phyloP scores from a whole-genome alignment of 257 asterid species.

The Gentiana dahurica region DNA sequence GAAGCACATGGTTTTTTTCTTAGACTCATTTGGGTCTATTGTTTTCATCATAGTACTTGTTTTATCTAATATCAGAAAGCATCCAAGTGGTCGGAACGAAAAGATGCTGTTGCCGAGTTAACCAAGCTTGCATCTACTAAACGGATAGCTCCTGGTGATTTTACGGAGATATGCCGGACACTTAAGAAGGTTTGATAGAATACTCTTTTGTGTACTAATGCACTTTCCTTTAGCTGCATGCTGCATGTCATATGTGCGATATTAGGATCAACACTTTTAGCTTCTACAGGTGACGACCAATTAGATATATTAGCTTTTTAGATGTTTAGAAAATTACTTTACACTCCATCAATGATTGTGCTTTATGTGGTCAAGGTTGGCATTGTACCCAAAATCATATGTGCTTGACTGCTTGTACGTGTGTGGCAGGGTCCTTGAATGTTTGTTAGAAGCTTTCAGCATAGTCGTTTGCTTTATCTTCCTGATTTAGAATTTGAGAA shows the following conservation, averaged over 20 bases:
- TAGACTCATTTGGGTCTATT: constrained; percentile 6
- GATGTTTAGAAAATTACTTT: too few species aligned
- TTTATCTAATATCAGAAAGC: constrained; percentile 63
- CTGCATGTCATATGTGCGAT: background rate
- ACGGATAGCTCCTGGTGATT: constrained; percentile 96
- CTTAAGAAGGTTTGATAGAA: constrained; percentile 59
- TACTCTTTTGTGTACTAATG: background rate
- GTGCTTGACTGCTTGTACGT: too few species aligned
- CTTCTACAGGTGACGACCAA: background rate
- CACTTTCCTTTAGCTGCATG: background rate
- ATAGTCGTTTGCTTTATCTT: background rate
- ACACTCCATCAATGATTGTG: too few species aligned
- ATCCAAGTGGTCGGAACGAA: constrained; percentile 95
- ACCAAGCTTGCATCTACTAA: constrained; percentile 96
- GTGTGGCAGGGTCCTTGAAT: too few species aligned
- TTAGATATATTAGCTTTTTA: background rate
- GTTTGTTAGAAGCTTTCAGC: too few species aligned
- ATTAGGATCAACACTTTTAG: too few species aligned
- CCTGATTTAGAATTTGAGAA: background rate
- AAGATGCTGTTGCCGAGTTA: constrained; percentile 92
- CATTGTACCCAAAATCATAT: too few species aligned
- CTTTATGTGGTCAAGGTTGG: too few species aligned
- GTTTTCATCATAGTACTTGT: constrained; percentile 2
- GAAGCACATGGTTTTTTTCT: constrained; percentile 3
- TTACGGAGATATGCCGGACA: constrained; percentile 86